Conservation (phyloP, 495 filamentous ascomycete species). For the Neurospora sp. region DNA sequence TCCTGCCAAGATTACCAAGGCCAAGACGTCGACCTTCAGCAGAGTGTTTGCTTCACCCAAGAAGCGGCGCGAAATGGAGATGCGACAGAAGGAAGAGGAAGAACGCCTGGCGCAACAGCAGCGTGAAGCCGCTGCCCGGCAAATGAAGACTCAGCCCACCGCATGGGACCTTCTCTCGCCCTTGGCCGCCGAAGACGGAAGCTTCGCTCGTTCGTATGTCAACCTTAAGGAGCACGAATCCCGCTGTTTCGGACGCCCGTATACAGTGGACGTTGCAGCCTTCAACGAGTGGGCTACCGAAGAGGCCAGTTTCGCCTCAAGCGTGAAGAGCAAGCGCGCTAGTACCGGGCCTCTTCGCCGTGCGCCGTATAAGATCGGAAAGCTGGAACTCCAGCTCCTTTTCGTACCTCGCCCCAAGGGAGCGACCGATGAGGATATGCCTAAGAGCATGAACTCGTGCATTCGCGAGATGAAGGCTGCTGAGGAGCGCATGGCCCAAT, state of each 20-base stretch:
- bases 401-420: constrained; percentile 90
- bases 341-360: constrained; percentile 52
- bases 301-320: constrained; percentile 53
- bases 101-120: constrained; percentile 55
- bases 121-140: constrained; percentile 54
- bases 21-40: constrained; percentile 77
- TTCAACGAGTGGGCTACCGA: constrained; percentile 99
- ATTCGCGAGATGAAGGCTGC: constrained; percentile 87
- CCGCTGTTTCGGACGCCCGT: constrained; percentile 73
- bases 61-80: constrained; percentile 87
- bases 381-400: constrained; percentile 82
- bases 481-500: constrained; percentile 58
- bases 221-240: constrained; percentile 86
- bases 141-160: constrained; percentile 43
- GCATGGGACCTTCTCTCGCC: constrained; percentile 83
- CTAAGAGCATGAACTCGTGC: constrained; percentile 94
- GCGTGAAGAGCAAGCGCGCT: constrained; percentile 81
- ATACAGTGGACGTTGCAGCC: constrained; percentile 77
- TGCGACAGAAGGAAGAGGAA: constrained; percentile 65
- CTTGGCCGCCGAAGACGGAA: constrained; percentile 80
- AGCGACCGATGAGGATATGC: constrained; percentile 89
- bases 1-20: constrained; percentile 47
- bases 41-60: constrained; percentile 88
- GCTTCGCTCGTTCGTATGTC: constrained; percentile 86
- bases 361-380: constrained; percentile 89